A percentile compares a stretch with the other conserved stretches of the same genome.
Conservation (phyloP, 768 basidiomycete genomes). For the Hericium rajendrae region DNA sequence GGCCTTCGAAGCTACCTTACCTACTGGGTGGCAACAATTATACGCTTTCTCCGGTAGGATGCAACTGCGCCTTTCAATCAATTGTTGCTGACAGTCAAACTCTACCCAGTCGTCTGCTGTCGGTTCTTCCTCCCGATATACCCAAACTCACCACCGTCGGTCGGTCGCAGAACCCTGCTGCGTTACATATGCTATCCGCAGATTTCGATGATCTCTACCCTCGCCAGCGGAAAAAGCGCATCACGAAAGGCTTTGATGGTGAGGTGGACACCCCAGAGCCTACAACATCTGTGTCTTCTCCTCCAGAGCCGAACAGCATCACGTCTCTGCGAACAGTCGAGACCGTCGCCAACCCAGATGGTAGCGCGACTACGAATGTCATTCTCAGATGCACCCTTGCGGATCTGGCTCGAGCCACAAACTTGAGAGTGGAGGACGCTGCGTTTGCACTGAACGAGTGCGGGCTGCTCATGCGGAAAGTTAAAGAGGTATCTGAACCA, state of each 20-base stretch:
- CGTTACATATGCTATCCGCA: conserved; percentile 3
- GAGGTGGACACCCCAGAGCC: conserved; percentile 36
- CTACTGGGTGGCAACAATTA: conserved; percentile 75
- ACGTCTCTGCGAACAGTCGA: conserved; percentile 46
- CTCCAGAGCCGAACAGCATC: conserved; percentile 25
- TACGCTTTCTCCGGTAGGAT: conserved; percentile 75
- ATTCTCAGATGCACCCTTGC: conserved; percentile 61
- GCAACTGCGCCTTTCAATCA: background rate
- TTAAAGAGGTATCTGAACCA: conserved; percentile 13
- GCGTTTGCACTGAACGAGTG: conserved; percentile 86
- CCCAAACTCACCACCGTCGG: conserved; percentile 35
- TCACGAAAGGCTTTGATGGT: conserved; percentile 69
- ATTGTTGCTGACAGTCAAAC: background rate
- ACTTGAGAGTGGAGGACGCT: conserved; percentile 76
- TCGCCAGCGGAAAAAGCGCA: conserved; percentile 4
- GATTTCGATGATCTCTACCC: background rate
- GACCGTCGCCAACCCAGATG: conserved; percentile 50
- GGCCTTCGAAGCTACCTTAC: conserved; percentile 85
- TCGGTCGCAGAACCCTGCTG: conserved; percentile 22
- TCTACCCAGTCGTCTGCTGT: conserved; percentile 40
- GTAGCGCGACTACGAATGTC: conserved; percentile 62
- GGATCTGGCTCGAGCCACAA: conserved; percentile 71
- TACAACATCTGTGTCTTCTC: conserved; percentile 3
- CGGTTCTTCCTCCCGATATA: conserved; percentile 47
- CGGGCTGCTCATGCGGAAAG: conserved; percentile 53